Base-by-base conservation (phyloP, 495 filamentous ascomycete species). In the Aspergillus sclerotioniger region DNA sequence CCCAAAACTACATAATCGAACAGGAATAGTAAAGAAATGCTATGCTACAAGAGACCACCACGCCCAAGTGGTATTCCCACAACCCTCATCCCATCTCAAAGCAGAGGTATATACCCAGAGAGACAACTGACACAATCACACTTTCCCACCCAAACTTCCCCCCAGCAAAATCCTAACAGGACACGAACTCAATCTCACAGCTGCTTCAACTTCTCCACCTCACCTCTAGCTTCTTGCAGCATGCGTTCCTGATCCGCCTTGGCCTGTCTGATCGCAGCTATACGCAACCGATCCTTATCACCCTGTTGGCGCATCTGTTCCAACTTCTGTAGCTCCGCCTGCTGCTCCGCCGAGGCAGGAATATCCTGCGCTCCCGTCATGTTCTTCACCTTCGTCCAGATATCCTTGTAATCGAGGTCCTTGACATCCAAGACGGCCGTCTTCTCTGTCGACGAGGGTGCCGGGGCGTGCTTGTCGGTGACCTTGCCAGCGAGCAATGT, bases 301-400 rank as follows among this genome's bases (percentile, higher is more conserved):
- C 77, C 78, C 53, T 70, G 73, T 60, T 72, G 73, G 41, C 71
- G 65, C 62, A 86, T 75, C 56, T 84, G 82, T 57, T 85, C 82
- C 43, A 90, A 66, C 58, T 87, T 80, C 57, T 71, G 63, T 61
- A 89, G 54, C 69, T 88, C 76, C 15, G 65, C 70, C 64, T 80
- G 63, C 58, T 96, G 90, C 60, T 84, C 80, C 9, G 79, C 68
- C 7, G 84, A 84, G 20, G 86, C 74, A 20, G 76, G 58, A 3
- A 96, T 70, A 19, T 74, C 74, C 49, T 77, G 72, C 9, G 90
- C 92, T 4, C 83, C 83, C 0, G 91, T 96, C 65, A 86, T 72
- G 19, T 76, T 70, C 56, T 92, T 65, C 28, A 98, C 80, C 54
- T 86, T 76, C 6, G 73, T 68, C 61, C 90, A 82, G 57, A 98